These are phyloP conservation scores for Saccharomyces kudriavzevii DNA, from an alignment of 805 yeast genomes.

Conservation along the genomic window DNA sequence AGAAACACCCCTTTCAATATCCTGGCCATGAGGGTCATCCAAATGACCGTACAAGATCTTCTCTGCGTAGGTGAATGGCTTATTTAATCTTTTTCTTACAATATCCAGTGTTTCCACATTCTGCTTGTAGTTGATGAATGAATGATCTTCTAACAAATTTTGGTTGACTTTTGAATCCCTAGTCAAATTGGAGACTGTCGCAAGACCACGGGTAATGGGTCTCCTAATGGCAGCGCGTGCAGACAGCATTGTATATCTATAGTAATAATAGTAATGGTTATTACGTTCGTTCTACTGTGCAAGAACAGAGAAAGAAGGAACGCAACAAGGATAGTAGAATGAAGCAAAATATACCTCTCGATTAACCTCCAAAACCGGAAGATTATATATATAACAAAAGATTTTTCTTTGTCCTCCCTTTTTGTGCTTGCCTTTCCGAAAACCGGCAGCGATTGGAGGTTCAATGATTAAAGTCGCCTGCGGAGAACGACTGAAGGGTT, in stretches of 20 bases:
- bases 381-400: neutral
- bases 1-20: conserved; percentile 77
- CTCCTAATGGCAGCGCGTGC: conserved; percentile 24
- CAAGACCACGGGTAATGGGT: conserved; percentile 32
- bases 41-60: conserved; percentile 91
- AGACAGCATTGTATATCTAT: conserved; percentile 23
- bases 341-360: neutral
- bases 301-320: neutral
- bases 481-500: neutral
- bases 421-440: neutral
- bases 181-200: conserved; percentile 36
- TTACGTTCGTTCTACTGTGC: neutral
- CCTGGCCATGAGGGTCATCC: conserved; percentile 85
- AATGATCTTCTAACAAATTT: conserved; percentile 73
- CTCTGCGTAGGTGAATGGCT: conserved; percentile 94
- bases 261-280: neutral
- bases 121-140: conserved; percentile 86
- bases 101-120: conserved; percentile 81
- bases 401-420: neutral
- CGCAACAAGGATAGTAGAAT: neutral
- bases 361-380: neutral
- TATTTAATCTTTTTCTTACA: conserved; percentile 69
- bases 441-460: neutral
- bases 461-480: neutral
- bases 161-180: conserved; percentile 70